These are phyloP conservation scores for Apostasia shenzhenica DNA, from an alignment of 106 monocot genomes.

Conservation along the genomic window DNA sequence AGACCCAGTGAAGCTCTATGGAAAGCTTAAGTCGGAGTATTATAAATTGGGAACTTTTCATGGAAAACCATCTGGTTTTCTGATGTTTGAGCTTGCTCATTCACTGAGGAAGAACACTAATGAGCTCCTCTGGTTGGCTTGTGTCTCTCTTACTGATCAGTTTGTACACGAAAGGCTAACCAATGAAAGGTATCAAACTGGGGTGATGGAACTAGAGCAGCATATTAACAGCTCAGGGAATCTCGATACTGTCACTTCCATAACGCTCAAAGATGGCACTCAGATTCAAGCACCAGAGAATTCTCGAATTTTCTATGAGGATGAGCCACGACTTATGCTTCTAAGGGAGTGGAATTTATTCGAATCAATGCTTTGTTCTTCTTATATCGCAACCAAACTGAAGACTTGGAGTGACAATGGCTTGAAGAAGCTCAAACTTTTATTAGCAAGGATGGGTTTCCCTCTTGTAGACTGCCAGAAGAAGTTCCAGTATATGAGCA, in stretches of 20 bases:
- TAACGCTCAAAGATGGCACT: slow-evolving; percentile 87
- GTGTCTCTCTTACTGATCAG: slow-evolving; percentile 86
- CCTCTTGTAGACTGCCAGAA: slow-evolving; percentile 83
- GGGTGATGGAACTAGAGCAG: slow-evolving; percentile 84
- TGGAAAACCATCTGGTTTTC: slow-evolving; percentile 81
- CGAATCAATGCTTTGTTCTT: slow-evolving; percentile 94
- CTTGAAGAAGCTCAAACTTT: slow-evolving; percentile 79
- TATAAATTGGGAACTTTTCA: slow-evolving; percentile 89
- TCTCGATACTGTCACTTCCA: slow-evolving; percentile 40
- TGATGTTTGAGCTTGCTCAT: slow-evolving; percentile 81
- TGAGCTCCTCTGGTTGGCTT: slow-evolving; percentile 84
- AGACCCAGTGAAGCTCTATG: slow-evolving; percentile 67
- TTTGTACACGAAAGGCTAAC: slow-evolving; percentile 87
- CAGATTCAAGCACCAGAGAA: slow-evolving; percentile 74
- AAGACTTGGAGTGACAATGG: slow-evolving; percentile 98
- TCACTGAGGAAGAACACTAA: slow-evolving; percentile 72
- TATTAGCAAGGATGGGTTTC: slow-evolving; percentile 91
- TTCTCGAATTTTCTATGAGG: slow-evolving; percentile 79
- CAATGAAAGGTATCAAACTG: slow-evolving; percentile 73
- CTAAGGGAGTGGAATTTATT: slow-evolving; percentile 87
- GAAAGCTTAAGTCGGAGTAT: slow-evolving; percentile 70
- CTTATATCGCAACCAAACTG: slow-evolving; percentile 85
- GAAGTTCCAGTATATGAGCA: slow-evolving; percentile 96
- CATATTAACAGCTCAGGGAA: slow-evolving; percentile 79
- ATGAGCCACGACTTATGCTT: slow-evolving; percentile 85